Percentiles rank a stretch among this genome's conserved stretches.
These are phyloP conservation scores for Angomonas deanei DNA, from an alignment of 208 protist genomes.

Conservation along the genomic window DNA sequence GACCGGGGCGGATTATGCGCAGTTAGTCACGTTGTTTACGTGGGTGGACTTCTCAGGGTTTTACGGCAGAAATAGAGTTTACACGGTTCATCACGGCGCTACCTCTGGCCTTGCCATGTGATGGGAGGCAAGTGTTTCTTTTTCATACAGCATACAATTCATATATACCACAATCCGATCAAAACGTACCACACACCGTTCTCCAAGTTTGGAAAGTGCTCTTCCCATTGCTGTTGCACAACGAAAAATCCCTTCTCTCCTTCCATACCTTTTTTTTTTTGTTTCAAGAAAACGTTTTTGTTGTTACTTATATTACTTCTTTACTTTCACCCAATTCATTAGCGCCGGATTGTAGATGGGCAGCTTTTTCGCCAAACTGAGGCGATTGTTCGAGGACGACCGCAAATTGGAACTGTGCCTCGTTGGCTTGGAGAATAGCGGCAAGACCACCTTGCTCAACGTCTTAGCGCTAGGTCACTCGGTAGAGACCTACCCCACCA, in stretches of 20 bases:
- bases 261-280: neutral
- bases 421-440: slow-evolving; percentile 68
- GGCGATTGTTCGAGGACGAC: slow-evolving; percentile 43
- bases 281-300: neutral
- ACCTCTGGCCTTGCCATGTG: neutral
- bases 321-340: neutral
- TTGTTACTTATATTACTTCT: neutral
- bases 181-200: too few species aligned
- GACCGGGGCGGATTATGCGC: slow-evolving; percentile 70
- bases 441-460: slow-evolving; percentile 84
- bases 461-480: slow-evolving; percentile 61
- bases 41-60: slow-evolving; percentile 86
- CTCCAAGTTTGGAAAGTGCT: too few species aligned
- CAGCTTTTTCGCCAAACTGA: slow-evolving; percentile 37
- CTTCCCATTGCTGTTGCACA: too few species aligned
- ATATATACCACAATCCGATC: too few species aligned
- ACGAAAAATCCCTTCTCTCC: neutral
- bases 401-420: slow-evolving; percentile 73
- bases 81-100: slow-evolving; percentile 61
- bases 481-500: slow-evolving; percentile 66
- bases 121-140: neutral
- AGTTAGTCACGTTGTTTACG: slow-evolving; percentile 76
- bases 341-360: slow-evolving; percentile 34
- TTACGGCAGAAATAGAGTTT: slow-evolving; percentile 80
- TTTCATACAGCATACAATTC: too few species aligned